phyloP scores from a whole-genome alignment of 176 grass and related monocot species.

The Hordeum marinum region DNA sequence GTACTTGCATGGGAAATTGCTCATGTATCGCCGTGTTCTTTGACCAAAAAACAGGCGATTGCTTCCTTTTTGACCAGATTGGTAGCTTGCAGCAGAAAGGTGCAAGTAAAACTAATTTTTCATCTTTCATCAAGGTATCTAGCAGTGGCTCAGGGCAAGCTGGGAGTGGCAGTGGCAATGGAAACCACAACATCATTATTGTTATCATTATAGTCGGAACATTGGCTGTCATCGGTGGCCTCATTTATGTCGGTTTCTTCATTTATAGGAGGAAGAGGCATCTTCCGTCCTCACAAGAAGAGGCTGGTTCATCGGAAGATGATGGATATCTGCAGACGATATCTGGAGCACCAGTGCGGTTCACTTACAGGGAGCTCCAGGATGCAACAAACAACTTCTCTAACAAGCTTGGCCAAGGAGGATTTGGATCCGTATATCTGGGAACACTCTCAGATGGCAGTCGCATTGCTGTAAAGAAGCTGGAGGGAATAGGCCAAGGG shows the following conservation, averaged over 20 bases:
- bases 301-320: slow-evolving; percentile 61
- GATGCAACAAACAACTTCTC: slow-evolving; percentile 80
- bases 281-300: slow-evolving; percentile 43
- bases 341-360: slow-evolving; percentile 72
- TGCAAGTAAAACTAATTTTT: slow-evolving; percentile 16
- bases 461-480: slow-evolving; percentile 77
- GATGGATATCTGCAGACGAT: slow-evolving; percentile 74
- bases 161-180: slow-evolving; percentile 19
- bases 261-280: slow-evolving; percentile 58
- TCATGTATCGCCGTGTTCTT: slow-evolving; percentile 74
- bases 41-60: slow-evolving; percentile 43
- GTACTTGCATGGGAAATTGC: slow-evolving; percentile 67
- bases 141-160: slow-evolving; percentile 15
- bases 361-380: slow-evolving; percentile 78
- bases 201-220: slow-evolving; percentile 48
- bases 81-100: slow-evolving; percentile 66
- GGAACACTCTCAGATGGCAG: slow-evolving; percentile 67
- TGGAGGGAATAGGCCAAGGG: slow-evolving; percentile 92
- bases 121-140: slow-evolving; percentile 69
- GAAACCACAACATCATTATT: slow-evolving; percentile 40
- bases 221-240: slow-evolving; percentile 46
- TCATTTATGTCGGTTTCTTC: slow-evolving; percentile 53
- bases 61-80: slow-evolving; percentile 79
- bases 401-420: slow-evolving; percentile 84
- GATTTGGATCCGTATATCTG: slow-evolving; percentile 92